phyloP scores from a whole-genome alignment of 495 filamentous ascomycete genomes.

The Physcia stellaris region DNA sequence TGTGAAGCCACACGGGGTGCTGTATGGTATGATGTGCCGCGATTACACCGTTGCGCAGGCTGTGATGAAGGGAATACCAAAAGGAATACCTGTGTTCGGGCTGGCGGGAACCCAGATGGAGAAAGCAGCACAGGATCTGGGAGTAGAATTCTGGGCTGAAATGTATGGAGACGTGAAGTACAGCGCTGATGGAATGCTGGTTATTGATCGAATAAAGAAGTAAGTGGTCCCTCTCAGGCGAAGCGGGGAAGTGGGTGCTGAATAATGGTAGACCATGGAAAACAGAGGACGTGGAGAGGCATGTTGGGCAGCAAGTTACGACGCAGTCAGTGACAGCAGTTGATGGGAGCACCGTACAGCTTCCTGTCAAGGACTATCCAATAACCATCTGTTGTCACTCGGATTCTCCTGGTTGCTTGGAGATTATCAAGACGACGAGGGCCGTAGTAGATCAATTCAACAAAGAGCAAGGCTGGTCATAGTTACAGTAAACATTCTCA shows the following conservation, averaged over 20 bases:
- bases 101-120: slow-evolving; percentile 39
- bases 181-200: slow-evolving; percentile 30
- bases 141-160: slow-evolving; percentile 42
- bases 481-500: too few species aligned
- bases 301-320: slow-evolving; percentile 32
- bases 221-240: too few species aligned
- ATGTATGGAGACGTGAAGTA: slow-evolving; percentile 48
- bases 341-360: slow-evolving; percentile 28
- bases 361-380: slow-evolving; percentile 33
- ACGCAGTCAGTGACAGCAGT: slow-evolving; percentile 29
- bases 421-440: slow-evolving; percentile 35
- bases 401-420: slow-evolving; percentile 36
- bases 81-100: slow-evolving; percentile 41
- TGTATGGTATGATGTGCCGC: slow-evolving; percentile 44
- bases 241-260: too few species aligned
- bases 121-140: slow-evolving; percentile 35
- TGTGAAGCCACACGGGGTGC: slow-evolving; percentile 44
- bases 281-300: slow-evolving; percentile 28
- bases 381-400: slow-evolving; percentile 42
- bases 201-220: slow-evolving; percentile 44
- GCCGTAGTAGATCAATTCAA: slow-evolving; percentile 27
- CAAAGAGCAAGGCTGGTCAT: slow-evolving; percentile 18
- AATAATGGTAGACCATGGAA: slow-evolving; percentile 36
- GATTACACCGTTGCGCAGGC: slow-evolving; percentile 37
- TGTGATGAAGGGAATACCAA: slow-evolving; percentile 35